A percentile compares a stretch with the other conserved stretches of the same genome.
Conservation (phyloP, 352 stramenopile genomes). For the Phytophthora crassamura region DNA sequence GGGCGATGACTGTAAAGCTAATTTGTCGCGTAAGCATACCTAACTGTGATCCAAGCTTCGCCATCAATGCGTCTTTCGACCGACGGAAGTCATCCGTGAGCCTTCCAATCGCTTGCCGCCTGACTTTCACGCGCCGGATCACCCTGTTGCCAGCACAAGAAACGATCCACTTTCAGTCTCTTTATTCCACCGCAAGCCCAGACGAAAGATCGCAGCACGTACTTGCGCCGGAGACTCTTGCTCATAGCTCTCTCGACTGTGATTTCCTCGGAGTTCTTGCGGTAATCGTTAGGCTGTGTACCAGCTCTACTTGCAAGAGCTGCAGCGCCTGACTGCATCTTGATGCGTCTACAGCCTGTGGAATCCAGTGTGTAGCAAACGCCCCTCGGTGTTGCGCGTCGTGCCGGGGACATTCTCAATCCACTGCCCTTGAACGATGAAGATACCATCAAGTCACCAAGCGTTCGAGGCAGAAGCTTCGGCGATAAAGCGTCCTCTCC, state of each 20-base stretch:
- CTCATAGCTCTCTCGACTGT: constrained; percentile 65
- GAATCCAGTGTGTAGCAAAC: constrained; percentile 81
- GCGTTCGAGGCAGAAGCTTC: constrained; percentile 4
- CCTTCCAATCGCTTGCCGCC: constrained; percentile 50
- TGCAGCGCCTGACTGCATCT: constrained; percentile 60
- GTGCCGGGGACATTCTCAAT: constrained; percentile 10
- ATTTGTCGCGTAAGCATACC: constrained; percentile 5
- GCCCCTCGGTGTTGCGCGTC: constrained; percentile 37
- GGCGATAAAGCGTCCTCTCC: background rate
- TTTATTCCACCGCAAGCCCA: background rate
- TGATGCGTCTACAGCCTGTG: constrained; percentile 69
- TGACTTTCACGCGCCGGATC: constrained; percentile 60
- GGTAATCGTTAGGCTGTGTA: background rate
- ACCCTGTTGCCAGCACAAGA: constrained; percentile 54
- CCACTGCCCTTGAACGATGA: constrained; percentile 12
- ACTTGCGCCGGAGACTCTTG: constrained; percentile 69
- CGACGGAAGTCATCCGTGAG: constrained; percentile 58
- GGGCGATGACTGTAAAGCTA: background rate
- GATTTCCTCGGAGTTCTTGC: constrained; percentile 45
- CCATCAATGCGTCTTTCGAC: constrained; percentile 41
- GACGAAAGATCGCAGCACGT: constrained; percentile 13
- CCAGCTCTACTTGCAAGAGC: constrained; percentile 6
- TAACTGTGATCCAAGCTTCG: constrained; percentile 64
- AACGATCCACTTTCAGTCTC: no score
- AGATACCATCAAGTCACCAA: constrained; percentile 32